These are phyloP conservation scores for Chalciporus chontae DNA, from an alignment of 768 basidiomycete species.

Conservation along the genomic window DNA sequence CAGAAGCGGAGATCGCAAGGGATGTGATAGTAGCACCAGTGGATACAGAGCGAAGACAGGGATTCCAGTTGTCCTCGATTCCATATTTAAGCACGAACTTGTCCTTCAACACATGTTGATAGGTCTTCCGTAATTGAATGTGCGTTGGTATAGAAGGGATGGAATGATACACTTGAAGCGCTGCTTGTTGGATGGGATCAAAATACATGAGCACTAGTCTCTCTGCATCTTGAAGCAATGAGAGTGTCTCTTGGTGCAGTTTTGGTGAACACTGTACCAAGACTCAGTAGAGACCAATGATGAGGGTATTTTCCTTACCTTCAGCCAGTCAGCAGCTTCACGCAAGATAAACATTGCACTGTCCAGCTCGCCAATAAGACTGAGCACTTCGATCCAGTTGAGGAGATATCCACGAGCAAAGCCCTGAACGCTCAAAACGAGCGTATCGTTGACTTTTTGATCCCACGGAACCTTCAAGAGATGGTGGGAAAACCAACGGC, in stretches of 20 bases:
- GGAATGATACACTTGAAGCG: slow-evolving; percentile 18
- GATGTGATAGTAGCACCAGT: slow-evolving; percentile 8
- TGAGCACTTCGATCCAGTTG: slow-evolving; percentile 20
- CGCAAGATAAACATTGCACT: slow-evolving; percentile 14
- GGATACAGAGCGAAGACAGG: slow-evolving; percentile 12
- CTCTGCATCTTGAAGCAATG: slow-evolving; percentile 13
- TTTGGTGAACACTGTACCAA: slow-evolving; percentile 8
- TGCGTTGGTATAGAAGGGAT: slow-evolving; percentile 9
- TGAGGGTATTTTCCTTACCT: slow-evolving; percentile 1
- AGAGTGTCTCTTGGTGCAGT: slow-evolving; percentile 7
- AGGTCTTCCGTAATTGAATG: slow-evolving; percentile 9
- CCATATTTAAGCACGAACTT: slow-evolving; percentile 10
- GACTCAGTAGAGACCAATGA: background rate
- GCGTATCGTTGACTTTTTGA: background rate
- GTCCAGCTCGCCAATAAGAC: slow-evolving; percentile 14
- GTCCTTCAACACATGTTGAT: slow-evolving; percentile 6
- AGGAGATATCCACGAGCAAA: slow-evolving; percentile 10
- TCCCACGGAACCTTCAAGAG: slow-evolving; percentile 11
- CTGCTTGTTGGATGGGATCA: slow-evolving; percentile 16
- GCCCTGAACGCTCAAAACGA: slow-evolving; percentile 7
- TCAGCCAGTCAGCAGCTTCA: slow-evolving; percentile 10
- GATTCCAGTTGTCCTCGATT: slow-evolving; percentile 13
- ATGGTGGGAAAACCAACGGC: slow-evolving; percentile 20
- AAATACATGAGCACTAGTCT: slow-evolving; percentile 19
- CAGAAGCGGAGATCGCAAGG: slow-evolving; percentile 17